A percentile compares a stretch with the other conserved stretches of the same genome.
phyloP scores from a whole-genome alignment of 2,329 filamentous ascomycete species.

The Trichoderma guizhouense region DNA sequence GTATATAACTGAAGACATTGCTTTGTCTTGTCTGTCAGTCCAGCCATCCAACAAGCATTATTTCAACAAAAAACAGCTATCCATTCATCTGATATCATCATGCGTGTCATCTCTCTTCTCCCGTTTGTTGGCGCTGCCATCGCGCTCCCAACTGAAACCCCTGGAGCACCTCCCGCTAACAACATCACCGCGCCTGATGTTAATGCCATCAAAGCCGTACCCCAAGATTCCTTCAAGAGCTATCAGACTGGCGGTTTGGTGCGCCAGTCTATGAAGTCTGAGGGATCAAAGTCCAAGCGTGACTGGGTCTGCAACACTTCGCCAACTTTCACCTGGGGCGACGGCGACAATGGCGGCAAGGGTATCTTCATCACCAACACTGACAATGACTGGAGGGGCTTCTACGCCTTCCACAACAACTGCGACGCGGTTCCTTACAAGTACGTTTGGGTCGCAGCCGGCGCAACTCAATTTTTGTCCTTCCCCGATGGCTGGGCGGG shows the following conservation, averaged over 20 bases:
- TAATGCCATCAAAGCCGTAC: background rate
- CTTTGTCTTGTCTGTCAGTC: background rate
- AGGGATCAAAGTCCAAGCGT: background rate
- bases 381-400: background rate
- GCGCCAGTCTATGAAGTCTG: background rate
- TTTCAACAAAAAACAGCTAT: background rate
- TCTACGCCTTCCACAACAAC: background rate
- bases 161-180: background rate
- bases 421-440: background rate
- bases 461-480: constrained; percentile 25
- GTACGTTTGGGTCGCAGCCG: background rate
- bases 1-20: background rate
- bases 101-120: background rate
- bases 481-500: constrained; percentile 27
- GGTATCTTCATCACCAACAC: background rate
- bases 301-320: background rate
- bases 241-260: background rate
- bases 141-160: background rate
- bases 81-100: background rate
- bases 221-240: background rate
- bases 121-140: background rate
- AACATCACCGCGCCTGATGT: background rate
- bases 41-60: background rate
- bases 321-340: background rate
- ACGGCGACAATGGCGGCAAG: background rate